Conservation (phyloP, 768 basidiomycete genomes). For the Chiua virens region DNA sequence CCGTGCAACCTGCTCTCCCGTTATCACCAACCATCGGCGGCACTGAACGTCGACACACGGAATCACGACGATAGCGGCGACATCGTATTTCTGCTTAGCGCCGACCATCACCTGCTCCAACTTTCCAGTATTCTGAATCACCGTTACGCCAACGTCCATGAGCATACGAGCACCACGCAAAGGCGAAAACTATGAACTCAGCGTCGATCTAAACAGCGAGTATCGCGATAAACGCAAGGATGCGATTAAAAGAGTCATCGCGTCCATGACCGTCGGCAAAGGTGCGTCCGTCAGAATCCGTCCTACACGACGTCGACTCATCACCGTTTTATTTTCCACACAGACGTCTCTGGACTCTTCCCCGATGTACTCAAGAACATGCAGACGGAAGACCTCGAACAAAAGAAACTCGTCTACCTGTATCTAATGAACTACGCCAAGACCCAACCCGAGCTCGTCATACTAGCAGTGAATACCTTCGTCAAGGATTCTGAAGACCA, state of each 20-base stretch:
- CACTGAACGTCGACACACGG: not conserved
- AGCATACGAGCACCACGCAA: constrained; percentile 59
- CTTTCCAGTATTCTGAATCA: not conserved
- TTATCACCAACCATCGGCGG: not conserved
- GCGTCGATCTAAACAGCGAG: constrained; percentile 95
- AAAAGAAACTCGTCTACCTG: constrained; percentile 99
- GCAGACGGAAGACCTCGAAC: constrained; percentile 99
- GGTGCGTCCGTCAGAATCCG: constrained; percentile 45
- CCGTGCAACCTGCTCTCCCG: not conserved
- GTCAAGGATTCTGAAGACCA: constrained; percentile 97
- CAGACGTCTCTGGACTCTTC: constrained; percentile 91
- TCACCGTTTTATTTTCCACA: not conserved
- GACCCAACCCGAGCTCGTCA: constrained; percentile 97
- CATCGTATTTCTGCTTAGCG: not conserved
- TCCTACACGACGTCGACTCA: constrained; percentile 1
- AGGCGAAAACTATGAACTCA: constrained; percentile 97
- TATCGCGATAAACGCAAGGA: constrained; percentile 95
- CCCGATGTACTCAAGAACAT: constrained; percentile 99
- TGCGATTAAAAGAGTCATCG: constrained; percentile 97
- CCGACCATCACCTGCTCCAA: not conserved
- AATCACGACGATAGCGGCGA: not conserved
- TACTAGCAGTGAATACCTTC: constrained; percentile 98
- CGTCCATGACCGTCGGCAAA: constrained; percentile 99
- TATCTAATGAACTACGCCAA: constrained; percentile 99
- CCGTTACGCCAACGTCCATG: constrained; percentile 26